Base-by-base conservation (phyloP, 2,329 filamentous ascomycete genomes). In the Diaporthe ampelina region DNA sequence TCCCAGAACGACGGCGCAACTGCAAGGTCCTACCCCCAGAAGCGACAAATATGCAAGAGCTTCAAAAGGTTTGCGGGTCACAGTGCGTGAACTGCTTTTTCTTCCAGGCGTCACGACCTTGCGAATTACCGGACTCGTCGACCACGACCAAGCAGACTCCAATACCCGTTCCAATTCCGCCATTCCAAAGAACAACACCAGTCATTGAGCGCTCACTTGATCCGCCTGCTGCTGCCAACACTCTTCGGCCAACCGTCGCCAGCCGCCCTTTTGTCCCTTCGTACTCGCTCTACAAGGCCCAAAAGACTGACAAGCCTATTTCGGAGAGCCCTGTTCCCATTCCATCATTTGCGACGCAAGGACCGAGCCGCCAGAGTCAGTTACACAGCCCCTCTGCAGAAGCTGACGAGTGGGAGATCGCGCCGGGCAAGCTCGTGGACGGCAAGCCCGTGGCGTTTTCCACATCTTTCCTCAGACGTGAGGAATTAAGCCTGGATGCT, bases 81-180 rank as follows among this genome's bases (percentile, higher is more conserved):
- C 37, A 45, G 19, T 74, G 68, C 35, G 40, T n/a, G 8, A 72
- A 74, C 10, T 74, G 73, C 29, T 74, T 67, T 29, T 52, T 74
- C 26, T 43, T 58, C 6, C 24, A 52, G 3, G 17, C 40, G 19
- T 5, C 21, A 3, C 15, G 4, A 4, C n/a, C 17, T 43, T 72
- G 68, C 40, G 43, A 65, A 21, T 52, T 74, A 8, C 40, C 40
- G 21, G 2, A 43, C 2, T 40, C n/a, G 26, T 24, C 70, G 26
- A 63, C 11, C 43, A 26, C 4, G 4, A 13, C 19, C 19, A 67
- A 74, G 24, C 68, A 59, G 43, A 74, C 65, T 13, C 67, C 45
- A 5, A n/a, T 65, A 1, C 68, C 68, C 2, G 13, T 63, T 5
- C 73, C 32, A 4, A 10, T 3, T 11, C 26, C 26, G 8, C 15